A percentile compares a stretch with the other conserved stretches of the same genome.
These are phyloP conservation scores for Ramaria sp. DNA, from an alignment of 768 basidiomycete genomes.

Conservation along the genomic window DNA sequence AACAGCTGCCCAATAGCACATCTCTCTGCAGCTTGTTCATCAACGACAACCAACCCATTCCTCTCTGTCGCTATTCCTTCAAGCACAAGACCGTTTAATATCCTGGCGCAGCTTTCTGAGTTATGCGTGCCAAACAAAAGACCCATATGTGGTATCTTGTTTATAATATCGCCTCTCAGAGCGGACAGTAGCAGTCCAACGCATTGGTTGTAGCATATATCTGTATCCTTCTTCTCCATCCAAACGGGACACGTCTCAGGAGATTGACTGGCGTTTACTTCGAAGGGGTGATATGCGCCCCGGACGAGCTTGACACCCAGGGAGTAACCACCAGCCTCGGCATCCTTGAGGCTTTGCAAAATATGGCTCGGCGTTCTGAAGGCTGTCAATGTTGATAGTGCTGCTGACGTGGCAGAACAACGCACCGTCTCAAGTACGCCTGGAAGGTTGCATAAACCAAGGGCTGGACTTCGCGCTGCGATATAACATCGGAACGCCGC, in stretches of 20 bases:
- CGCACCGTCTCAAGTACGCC: constrained; percentile 70
- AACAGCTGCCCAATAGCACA: constrained; percentile 75
- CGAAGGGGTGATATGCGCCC: constrained; percentile 83
- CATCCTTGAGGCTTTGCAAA: constrained; percentile 50
- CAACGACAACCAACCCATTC: constrained; percentile 29
- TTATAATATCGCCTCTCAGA: constrained; percentile 41
- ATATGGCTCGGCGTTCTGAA: constrained; percentile 62
- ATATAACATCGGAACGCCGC: not conserved
- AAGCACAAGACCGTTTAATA: constrained; percentile 49
- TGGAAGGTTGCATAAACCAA: constrained; percentile 83
- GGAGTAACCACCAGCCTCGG: constrained; percentile 53
- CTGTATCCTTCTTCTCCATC: constrained; percentile 58
- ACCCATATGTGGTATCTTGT: constrained; percentile 32
- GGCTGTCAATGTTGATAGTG: not conserved
- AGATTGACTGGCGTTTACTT: constrained; percentile 40
- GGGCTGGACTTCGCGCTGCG: constrained; percentile 36
- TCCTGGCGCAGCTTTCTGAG: constrained; percentile 48
- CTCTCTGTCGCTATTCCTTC: constrained; percentile 40
- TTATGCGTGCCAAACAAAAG: constrained; percentile 88
- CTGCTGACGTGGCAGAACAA: not conserved
- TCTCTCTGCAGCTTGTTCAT: constrained; percentile 48
- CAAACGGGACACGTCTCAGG: constrained; percentile 52
- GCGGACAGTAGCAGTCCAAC: constrained; percentile 43
- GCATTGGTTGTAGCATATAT: constrained; percentile 60
- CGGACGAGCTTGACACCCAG: constrained; percentile 89